A percentile compares a stretch with the other conserved stretches of the same genome.
Conservation (phyloP, 495 filamentous ascomycete species). For the Penicillium canariense region DNA sequence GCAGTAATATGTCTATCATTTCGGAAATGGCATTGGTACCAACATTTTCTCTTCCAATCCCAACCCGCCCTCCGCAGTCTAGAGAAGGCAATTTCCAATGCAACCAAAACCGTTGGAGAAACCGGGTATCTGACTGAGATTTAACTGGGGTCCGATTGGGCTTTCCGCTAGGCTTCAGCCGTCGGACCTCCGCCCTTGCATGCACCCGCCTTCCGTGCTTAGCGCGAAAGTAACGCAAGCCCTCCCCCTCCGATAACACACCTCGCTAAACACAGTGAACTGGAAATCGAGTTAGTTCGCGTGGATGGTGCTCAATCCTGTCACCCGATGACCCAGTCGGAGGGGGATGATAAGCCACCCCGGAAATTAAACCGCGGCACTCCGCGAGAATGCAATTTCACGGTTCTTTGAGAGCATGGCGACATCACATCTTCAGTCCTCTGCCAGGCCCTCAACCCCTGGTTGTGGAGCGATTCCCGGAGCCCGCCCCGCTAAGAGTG, state of each 20-base stretch:
- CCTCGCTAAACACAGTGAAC: neutral
- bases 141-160: neutral
- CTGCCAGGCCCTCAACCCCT: neutral
- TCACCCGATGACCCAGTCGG: neutral
- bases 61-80: neutral
- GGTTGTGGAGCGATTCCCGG: slow-evolving; percentile 9
- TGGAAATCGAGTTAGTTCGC: neutral
- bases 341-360: slow-evolving; percentile 5
- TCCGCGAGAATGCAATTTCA: neutral
- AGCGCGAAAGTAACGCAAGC: neutral
- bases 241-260: slow-evolving; percentile 14
- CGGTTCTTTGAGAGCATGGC: neutral
- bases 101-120: slow-evolving; percentile 5
- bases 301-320: neutral
- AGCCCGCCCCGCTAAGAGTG: slow-evolving; percentile 7
- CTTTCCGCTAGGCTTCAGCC: neutral
- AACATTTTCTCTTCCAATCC: neutral
- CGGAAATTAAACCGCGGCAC: neutral
- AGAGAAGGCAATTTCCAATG: neutral
- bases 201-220: neutral
- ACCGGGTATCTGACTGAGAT: neutral
- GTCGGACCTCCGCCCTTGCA: slow-evolving; percentile 23
- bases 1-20: neutral
- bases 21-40: neutral
- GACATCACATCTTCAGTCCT: neutral